Evolutionary conservation across 495 filamentous ascomycete genomes (phyloP).

Genomic region (Choiromyces venosus): DNA sequence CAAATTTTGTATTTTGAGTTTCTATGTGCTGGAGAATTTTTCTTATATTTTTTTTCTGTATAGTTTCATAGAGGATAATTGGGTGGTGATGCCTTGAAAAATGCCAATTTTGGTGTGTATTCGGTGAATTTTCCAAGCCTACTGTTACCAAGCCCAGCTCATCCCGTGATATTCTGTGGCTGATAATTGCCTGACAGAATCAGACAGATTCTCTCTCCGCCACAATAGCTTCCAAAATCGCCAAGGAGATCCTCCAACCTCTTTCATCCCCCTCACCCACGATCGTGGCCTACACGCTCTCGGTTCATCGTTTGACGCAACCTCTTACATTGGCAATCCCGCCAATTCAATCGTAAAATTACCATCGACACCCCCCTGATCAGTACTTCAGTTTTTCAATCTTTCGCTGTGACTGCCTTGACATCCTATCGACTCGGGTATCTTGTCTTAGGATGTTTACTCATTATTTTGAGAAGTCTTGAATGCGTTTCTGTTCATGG

Average conservation of each 20-base stretch:
- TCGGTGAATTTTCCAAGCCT: no score
- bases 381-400: neutral
- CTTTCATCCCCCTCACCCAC: constrained; percentile 38
- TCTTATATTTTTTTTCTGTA: no score
- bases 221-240: constrained; percentile 1
- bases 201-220: neutral
- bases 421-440: neutral
- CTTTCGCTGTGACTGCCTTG: neutral
- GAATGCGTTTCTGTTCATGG: neutral
- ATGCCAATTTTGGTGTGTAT: no score
- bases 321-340: constrained; percentile 29
- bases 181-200: neutral
- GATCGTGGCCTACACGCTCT: constrained; percentile 24
- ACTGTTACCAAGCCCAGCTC: neutral
- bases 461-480: neutral
- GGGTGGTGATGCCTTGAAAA: no score
- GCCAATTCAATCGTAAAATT: constrained; percentile 12
- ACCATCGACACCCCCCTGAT: neutral
- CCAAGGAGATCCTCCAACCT: constrained; percentile 31
- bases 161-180: neutral
- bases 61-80: no score
- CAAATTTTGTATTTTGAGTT: no score
- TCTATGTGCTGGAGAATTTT: no score
- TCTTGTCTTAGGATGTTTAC: neutral
- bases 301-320: constrained; percentile 28